Evolutionary conservation across 2,329 filamentous ascomycete species (phyloP).

Genomic region (Pestalotiopsis sp.): DNA sequence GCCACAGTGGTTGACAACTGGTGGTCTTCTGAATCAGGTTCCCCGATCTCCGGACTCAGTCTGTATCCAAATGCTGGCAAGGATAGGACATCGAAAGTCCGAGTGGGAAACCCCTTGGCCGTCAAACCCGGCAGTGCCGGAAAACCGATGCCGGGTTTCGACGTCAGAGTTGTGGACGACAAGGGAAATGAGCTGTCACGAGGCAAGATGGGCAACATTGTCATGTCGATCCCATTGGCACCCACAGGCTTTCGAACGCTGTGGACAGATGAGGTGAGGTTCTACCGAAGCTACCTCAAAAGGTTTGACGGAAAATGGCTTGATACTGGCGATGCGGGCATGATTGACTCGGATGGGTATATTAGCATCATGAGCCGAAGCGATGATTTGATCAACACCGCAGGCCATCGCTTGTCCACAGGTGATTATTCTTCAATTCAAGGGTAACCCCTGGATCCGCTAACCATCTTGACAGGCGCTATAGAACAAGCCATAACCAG

Average conservation of each 20-base stretch:
- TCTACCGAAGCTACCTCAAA: slow-evolving; percentile 83
- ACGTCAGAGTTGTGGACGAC: slow-evolving; percentile 84
- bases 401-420: slow-evolving; percentile 86
- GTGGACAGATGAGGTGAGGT: slow-evolving; percentile 84
- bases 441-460: slow-evolving; percentile 12
- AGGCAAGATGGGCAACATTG: slow-evolving; percentile 88
- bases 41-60: slow-evolving; percentile 59
- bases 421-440: slow-evolving; percentile 45
- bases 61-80: slow-evolving; percentile 60
- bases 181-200: slow-evolving; percentile 69
- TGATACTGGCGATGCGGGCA: slow-evolving; percentile 89
- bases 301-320: slow-evolving; percentile 82
- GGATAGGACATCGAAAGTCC: slow-evolving; percentile 47
- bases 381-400: slow-evolving; percentile 96
- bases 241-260: slow-evolving; percentile 85
- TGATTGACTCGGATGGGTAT: slow-evolving; percentile 76
- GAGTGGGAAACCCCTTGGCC: slow-evolving; percentile 44
- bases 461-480: slow-evolving; percentile 54
- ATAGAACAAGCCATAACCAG: slow-evolving; percentile 91
- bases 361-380: slow-evolving; percentile 65
- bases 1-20: slow-evolving; percentile 62
- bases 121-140: slow-evolving; percentile 87
- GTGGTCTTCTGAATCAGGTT: slow-evolving; percentile 64
- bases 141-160: slow-evolving; percentile 89
- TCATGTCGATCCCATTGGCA: slow-evolving; percentile 78